These are phyloP conservation scores for Cytospora mali DNA, from an alignment of 2,329 filamentous ascomycete genomes.

Conservation along the genomic window DNA sequence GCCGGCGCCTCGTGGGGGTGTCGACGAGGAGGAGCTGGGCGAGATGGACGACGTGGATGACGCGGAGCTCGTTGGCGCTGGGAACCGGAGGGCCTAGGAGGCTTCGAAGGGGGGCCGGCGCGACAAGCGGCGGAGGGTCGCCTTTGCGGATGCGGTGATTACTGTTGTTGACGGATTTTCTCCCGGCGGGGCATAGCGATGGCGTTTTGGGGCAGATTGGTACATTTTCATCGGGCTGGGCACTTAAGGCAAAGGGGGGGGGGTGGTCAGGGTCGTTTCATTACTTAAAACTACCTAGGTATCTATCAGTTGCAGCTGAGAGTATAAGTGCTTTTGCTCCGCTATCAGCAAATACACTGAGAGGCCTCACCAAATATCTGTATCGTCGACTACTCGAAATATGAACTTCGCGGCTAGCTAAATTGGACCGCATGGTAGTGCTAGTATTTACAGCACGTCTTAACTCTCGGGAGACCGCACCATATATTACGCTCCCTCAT, in stretches of 20 bases:
- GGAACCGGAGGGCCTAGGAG: constrained; percentile 24
- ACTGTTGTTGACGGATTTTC: background rate
- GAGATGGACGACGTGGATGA: constrained; percentile 28
- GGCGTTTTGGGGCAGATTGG: constrained; percentile 18
- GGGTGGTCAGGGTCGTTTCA: background rate
- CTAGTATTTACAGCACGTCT: too few species aligned
- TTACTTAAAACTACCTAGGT: too few species aligned
- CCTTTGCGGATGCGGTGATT: background rate
- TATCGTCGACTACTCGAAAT: too few species aligned
- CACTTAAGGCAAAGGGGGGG: background rate
- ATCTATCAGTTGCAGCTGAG: background rate
- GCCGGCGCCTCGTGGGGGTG: constrained; percentile 10
- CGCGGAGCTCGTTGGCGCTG: constrained; percentile 22
- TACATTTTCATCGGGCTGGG: background rate
- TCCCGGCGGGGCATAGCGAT: constrained; percentile 25
- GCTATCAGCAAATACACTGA: background rate
- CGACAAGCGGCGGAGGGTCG: constrained; percentile 7
- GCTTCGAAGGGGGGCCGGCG: constrained; percentile 1
- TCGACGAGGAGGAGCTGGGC: constrained; percentile 28
- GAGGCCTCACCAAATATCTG: too few species aligned
- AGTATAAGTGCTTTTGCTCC: background rate
- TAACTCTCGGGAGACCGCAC: too few species aligned
- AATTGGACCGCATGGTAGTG: too few species aligned
- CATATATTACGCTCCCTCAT: too few species aligned
- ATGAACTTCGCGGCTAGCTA: too few species aligned